A percentile compares a stretch with the other conserved stretches of the same genome.
Evolutionary conservation across 176 grass and related monocot genomes (phyloP).

Genomic region (Ananas comosus): DNA sequence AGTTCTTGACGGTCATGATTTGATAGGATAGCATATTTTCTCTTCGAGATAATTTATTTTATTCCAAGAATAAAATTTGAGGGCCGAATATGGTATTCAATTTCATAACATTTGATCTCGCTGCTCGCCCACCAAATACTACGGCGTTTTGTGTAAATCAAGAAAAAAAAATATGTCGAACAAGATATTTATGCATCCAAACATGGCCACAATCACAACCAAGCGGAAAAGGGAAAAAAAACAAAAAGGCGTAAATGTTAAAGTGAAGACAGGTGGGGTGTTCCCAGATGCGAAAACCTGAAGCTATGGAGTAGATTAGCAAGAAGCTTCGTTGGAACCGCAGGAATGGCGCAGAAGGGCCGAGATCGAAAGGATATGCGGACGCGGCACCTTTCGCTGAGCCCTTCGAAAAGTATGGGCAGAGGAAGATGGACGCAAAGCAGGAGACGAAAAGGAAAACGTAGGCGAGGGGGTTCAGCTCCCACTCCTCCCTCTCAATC

Average conservation of each 20-base stretch:
- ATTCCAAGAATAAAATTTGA: too few species aligned
- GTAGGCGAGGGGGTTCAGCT: conserved; percentile 41
- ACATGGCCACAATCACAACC: neutral
- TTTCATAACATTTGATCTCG: too few species aligned
- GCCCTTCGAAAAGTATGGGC: conserved; percentile 40
- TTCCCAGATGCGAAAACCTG: conserved; percentile 32
- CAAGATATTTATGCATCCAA: too few species aligned
- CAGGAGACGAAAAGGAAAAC: conserved; percentile 50
- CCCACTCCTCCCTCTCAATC: conserved; percentile 79
- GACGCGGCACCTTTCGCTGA: conserved; percentile 18
- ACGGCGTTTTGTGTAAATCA: too few species aligned
- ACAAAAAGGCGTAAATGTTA: neutral
- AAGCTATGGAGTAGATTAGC: conserved; percentile 59
- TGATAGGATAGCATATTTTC: too few species aligned
- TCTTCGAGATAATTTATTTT: too few species aligned
- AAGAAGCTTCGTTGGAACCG: conserved; percentile 74
- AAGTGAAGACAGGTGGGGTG: neutral
- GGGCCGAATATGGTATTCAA: too few species aligned
- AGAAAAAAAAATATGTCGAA: too few species aligned
- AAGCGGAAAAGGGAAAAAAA: conserved; percentile 7
- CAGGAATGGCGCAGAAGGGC: conserved; percentile 28
- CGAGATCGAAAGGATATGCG: conserved; percentile 44
- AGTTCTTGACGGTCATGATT: too few species aligned
- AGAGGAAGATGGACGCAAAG: conserved; percentile 44
- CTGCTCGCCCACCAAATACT: too few species aligned